Percentiles rank a stretch among this genome's conserved stretches.
Evolutionary conservation across 495 filamentous ascomycete species (phyloP).

Genomic region (Neurospora sp.): DNA sequence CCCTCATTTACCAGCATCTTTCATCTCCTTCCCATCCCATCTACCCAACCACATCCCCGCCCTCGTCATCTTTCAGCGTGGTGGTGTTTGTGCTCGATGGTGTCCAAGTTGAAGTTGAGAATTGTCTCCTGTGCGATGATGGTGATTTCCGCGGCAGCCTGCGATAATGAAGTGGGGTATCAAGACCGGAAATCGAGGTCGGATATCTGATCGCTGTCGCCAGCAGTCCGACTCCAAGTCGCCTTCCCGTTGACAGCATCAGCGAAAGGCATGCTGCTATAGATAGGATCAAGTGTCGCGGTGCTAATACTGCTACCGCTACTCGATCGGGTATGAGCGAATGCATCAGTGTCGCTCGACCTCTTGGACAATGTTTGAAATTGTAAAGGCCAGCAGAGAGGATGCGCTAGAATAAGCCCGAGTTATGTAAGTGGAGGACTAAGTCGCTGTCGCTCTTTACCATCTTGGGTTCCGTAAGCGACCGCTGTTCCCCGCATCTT

Average conservation of each 20-base stretch:
- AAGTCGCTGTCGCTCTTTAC: not conserved
- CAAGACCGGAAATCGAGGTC: not conserved
- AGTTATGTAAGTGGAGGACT: not conserved
- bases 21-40: no score
- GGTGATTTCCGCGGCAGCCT: not conserved
- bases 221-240: not conserved
- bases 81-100: not conserved
- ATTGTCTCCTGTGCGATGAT: not conserved
- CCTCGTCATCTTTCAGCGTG: slow-evolving; percentile 4
- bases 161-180: not conserved
- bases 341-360: not conserved
- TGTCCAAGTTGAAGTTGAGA: not conserved
- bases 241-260: not conserved
- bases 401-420: not conserved
- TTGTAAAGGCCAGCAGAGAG: not conserved
- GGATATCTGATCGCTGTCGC: not conserved
- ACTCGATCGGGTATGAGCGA: not conserved
- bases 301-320: not conserved
- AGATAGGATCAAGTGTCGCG: not conserved
- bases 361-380: not conserved
- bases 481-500: not conserved
- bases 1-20: no score
- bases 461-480: not conserved
- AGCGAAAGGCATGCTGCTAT: not conserved
- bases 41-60: no score